Evolutionary conservation across 148 eudicot species (phyloP).

Genomic region (Pouteria glomerata): DNA sequence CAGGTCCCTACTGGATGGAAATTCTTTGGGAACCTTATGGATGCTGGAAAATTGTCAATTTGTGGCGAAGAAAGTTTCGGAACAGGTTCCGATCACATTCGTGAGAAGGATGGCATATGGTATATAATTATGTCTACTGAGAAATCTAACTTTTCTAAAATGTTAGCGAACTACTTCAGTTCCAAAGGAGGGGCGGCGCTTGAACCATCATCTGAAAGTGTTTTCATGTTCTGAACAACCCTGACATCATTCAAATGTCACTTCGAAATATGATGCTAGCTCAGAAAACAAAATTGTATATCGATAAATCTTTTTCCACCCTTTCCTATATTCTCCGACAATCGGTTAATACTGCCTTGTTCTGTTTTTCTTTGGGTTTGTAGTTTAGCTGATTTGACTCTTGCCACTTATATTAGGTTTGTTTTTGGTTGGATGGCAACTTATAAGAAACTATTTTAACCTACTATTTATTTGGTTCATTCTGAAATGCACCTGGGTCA

Average conservation of each 20-base stretch:
- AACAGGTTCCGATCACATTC: conserved; percentile 97
- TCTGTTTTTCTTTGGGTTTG: neutral
- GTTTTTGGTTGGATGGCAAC: neutral
- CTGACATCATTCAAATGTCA: neutral
- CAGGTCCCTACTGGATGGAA: conserved; percentile 99
- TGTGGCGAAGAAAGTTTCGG: conserved; percentile 99
- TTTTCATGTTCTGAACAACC: neutral
- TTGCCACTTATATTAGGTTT: neutral
- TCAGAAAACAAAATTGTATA: neutral
- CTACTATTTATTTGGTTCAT: neutral
- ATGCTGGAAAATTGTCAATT: conserved; percentile 82
- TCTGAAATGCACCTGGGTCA: neutral
- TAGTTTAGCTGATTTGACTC: neutral
- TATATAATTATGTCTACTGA: conserved; percentile 22
- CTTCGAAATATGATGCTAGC: neutral
- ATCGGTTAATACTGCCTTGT: neutral
- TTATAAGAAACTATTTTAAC: neutral
- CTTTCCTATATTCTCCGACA: neutral
- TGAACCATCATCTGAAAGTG: too few relatives aligned
- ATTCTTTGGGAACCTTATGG: conserved; percentile 99
- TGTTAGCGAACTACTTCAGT: neutral
- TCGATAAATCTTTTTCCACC: too few relatives aligned
- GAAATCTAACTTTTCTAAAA: neutral
- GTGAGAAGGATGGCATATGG: conserved; percentile 99
- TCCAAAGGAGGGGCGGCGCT: too few relatives aligned